Evolutionary conservation across 176 grass and related monocot genomes (phyloP).

Genomic region (Avena sativa): DNA sequence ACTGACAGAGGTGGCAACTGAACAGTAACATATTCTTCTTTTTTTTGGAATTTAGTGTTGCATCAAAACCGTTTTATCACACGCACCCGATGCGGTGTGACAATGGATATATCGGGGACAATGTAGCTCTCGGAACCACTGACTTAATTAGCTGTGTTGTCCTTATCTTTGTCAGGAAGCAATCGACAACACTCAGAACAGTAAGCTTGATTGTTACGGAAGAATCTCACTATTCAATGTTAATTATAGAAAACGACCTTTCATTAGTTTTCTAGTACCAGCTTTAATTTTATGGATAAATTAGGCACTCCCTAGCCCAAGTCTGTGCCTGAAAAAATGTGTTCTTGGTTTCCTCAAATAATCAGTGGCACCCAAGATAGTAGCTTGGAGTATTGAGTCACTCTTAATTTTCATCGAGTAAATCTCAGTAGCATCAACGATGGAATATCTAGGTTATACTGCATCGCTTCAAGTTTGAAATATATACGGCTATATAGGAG

Average conservation of each 20-base stretch:
- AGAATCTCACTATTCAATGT: neutral
- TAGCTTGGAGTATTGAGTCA: neutral
- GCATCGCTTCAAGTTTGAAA: neutral
- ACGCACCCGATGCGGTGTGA: conserved; percentile 23
- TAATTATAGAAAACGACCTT: conserved; percentile 6
- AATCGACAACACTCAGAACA: conserved; percentile 16
- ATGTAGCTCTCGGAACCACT: neutral
- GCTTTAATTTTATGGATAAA: neutral
- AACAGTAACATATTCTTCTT: neutral
- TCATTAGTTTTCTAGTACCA: neutral
- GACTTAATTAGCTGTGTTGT: conserved; percentile 5
- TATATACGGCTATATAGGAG: neutral
- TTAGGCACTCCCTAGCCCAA: neutral
- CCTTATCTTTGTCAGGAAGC: conserved; percentile 31
- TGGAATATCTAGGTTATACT: neutral
- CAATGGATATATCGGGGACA: neutral
- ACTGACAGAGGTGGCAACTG: too few relatives aligned
- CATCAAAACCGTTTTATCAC: neutral
- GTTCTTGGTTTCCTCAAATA: neutral
- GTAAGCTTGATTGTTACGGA: neutral
- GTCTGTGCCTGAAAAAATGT: neutral
- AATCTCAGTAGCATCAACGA: neutral
- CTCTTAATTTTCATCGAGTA: neutral
- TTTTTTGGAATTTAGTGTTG: neutral
- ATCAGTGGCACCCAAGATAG: too few relatives aligned